Conservation (phyloP, 805 yeast genomes). For the Metschnikowia aberdeeniae region DNA sequence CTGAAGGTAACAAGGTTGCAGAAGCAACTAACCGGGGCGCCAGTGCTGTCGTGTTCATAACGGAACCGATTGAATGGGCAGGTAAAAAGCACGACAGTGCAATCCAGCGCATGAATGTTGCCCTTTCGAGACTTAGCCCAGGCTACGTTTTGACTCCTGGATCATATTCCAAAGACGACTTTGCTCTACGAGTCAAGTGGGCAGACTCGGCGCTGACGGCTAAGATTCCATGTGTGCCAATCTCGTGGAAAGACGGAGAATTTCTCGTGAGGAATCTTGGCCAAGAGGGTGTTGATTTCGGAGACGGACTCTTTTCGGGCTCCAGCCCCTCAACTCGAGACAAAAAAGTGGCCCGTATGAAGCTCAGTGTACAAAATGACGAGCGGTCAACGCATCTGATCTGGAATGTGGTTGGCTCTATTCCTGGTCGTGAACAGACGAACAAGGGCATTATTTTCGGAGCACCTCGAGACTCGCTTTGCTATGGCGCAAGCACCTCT, state of each 20-base stretch:
- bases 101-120: conserved; percentile 55
- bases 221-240: conserved; percentile 70
- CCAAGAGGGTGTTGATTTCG: conserved; percentile 25
- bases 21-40: conserved; percentile 58
- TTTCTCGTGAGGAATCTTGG: conserved; percentile 30
- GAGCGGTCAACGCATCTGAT: conserved; percentile 56
- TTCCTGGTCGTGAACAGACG: conserved; percentile 75
- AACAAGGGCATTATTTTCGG: conserved; percentile 74
- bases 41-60: conserved; percentile 63
- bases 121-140: conserved; percentile 53
- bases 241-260: conserved; percentile 68
- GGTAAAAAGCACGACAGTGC: conserved; percentile 30
- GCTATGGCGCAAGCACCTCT: conserved; percentile 69
- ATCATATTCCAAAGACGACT: conserved; percentile 47
- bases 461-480: conserved; percentile 73
- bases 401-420: conserved; percentile 76
- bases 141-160: conserved; percentile 86
- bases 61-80: conserved; percentile 23
- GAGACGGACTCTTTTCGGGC: conserved; percentile 28
- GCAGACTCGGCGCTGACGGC: conserved; percentile 53
- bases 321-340: conserved; percentile 1
- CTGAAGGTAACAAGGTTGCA: conserved; percentile 35
- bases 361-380: conserved; percentile 33
- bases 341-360: conserved; percentile 16
- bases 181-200: conserved; percentile 39